Base-by-base conservation (phyloP, 495 filamentous ascomycete species). In the Astrothelium macrocarpum region DNA sequence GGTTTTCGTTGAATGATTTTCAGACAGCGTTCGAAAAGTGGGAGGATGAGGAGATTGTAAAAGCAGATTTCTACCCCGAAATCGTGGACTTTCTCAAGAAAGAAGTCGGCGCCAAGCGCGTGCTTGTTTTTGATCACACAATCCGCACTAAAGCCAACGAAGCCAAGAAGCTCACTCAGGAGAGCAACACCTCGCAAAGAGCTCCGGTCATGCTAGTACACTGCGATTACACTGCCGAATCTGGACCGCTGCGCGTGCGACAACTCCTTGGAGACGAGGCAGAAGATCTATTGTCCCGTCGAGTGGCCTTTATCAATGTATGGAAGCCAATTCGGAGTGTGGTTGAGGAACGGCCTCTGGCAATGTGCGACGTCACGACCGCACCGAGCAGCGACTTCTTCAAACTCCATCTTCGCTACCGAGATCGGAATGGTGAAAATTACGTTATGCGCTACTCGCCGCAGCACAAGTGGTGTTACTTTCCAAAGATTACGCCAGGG, bases 61-160 rank as follows among this genome's bases (percentile, higher is more conserved):
- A 59, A 1, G 36, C 53, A 23, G 34, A 53, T 14, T 74, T 74
- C 62, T 75, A 75, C 60, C 73, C 72, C 0, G 72, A 74, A 39
- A 60, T 74, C 28, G 73, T 74, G 2, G 42, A 68, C 3, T 70
- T 75, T 59, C 64, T 75, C 14, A 71, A 74, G 56, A 64, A 67
- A 20, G 65, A 34, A 14, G 56, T 61, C 5, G 73, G 73, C 28
- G 73, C 73, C 2, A 71, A 65, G 31, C 65, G 66, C 25, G 67
- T 75, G 34, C 64, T 74, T 1, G 68, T 75, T 29, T 75, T 75
- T 64, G 72, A 75, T 53, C 73, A 75, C 59, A 75, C 73, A 32
- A 74, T 75, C 60, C 71, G 73, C 62, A 68, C 66, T 4, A 68
- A 70, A 42, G 56, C 32, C 14, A 74, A 75, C 53, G 62, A 39